Percentiles rank a stretch among this genome's conserved stretches.
Evolutionary conservation across 306 rosid species (phyloP).

Genomic region (Dalbergia oliveri): DNA sequence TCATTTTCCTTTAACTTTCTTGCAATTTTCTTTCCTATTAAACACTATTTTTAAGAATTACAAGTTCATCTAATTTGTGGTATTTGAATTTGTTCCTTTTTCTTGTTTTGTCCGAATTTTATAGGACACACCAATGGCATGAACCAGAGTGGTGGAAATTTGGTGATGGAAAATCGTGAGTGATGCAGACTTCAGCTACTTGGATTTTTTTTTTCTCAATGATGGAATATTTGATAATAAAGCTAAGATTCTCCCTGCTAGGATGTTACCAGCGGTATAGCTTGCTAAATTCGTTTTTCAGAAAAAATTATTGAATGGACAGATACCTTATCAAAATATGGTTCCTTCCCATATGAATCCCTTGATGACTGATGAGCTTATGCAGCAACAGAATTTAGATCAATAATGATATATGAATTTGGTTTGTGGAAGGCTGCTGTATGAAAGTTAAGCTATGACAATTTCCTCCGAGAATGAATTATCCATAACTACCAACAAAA

Average conservation of each 20-base stretch:
- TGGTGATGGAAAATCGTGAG: conserved; percentile 76
- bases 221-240: background rate
- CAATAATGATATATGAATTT: conserved; percentile 1
- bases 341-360: conserved; percentile 35
- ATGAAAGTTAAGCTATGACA: conserved; percentile 11
- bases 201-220: background rate
- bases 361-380: conserved; percentile 5
- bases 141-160: conserved; percentile 91
- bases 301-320: conserved; percentile 1
- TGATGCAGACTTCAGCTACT: conserved; percentile 2
- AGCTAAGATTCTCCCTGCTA: conserved; percentile 16
- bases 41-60: too few relatives aligned
- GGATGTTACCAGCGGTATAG: background rate
- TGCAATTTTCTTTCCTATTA: too few relatives aligned
- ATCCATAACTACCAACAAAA: background rate
- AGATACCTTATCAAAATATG: conserved; percentile 35
- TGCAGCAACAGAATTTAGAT: conserved; percentile 12
- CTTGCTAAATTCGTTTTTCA: conserved; percentile 13
- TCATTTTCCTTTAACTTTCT: too few relatives aligned
- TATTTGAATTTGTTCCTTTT: conserved; percentile 12
- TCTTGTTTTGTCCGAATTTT: conserved; percentile 43
- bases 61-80: background rate
- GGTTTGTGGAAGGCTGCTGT: background rate
- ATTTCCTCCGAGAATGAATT: conserved; percentile 20
- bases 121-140: conserved; percentile 71